phyloP scores from a whole-genome alignment of 1,139 yeast genomes.

The Debaryomycetaceae sp. region DNA sequence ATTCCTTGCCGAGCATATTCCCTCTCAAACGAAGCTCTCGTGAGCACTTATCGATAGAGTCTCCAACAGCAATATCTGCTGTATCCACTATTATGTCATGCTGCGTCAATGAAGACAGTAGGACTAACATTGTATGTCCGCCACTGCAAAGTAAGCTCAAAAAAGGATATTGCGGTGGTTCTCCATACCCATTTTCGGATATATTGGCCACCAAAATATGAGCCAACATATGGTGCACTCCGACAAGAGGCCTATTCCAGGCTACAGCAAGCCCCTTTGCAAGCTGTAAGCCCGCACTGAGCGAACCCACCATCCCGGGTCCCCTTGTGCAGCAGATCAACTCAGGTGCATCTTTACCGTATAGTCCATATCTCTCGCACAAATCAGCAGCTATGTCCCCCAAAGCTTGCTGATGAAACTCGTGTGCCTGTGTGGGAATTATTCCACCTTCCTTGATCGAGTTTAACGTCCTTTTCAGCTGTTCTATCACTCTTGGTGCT shows the following conservation, averaged over 20 bases:
- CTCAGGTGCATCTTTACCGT: constrained; percentile 50
- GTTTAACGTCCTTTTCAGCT: constrained; percentile 62
- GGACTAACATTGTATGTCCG: constrained; percentile 89
- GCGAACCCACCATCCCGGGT: constrained; percentile 94
- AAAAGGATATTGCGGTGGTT: constrained; percentile 67
- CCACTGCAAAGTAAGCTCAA: constrained; percentile 83
- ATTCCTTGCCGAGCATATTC: constrained; percentile 79
- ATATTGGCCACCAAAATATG: constrained; percentile 75
- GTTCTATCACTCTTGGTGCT: constrained; percentile 55
- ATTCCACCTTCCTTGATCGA: constrained; percentile 77
- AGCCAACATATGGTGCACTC: constrained; percentile 96
- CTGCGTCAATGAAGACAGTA: constrained; percentile 53
- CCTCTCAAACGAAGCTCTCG: constrained; percentile 78
- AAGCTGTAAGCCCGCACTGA: constrained; percentile 76
- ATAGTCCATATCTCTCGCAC: constrained; percentile 21
- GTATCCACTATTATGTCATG: constrained; percentile 78
- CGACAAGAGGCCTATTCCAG: constrained; percentile 72
- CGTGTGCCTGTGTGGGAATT: constrained; percentile 80
- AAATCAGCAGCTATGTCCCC: constrained; percentile 25
- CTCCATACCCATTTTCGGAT: constrained; percentile 27
- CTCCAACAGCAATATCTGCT: constrained; percentile 89
- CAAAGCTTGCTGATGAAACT: constrained; percentile 65
- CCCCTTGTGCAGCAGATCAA: constrained; percentile 89
- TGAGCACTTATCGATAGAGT: constrained; percentile 90
- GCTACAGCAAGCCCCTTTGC: constrained; percentile 85